These are phyloP conservation scores for Marchantia polymorpha DNA, from an alignment of 225 moss, liverwort and hornwort genomes.

Conservation along the genomic window DNA sequence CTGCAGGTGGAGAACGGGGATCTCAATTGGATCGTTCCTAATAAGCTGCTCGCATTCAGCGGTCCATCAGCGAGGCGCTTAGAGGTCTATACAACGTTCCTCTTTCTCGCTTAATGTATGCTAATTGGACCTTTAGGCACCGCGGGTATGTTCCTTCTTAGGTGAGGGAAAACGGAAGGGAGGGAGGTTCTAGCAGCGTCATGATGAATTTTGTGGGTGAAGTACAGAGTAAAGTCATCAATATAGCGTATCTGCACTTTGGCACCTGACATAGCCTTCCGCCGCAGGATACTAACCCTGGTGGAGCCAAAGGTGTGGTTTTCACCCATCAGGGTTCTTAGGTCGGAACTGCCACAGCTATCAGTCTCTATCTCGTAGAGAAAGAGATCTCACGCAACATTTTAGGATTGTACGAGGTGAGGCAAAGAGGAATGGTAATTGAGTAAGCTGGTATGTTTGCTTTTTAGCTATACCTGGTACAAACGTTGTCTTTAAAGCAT, in stretches of 20 bases:
- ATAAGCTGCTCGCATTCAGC: constrained; percentile 94
- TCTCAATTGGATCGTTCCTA: constrained; percentile 97
- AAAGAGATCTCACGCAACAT: constrained; percentile 42
- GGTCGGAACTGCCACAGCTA: constrained; percentile 52
- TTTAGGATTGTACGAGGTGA: constrained; percentile 44
- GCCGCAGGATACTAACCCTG: constrained; percentile 48
- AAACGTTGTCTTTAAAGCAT: constrained; percentile 17
- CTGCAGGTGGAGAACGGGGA: constrained; percentile 95
- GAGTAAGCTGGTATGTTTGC: constrained; percentile 30
- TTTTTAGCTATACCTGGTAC: constrained; percentile 18
- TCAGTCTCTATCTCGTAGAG: constrained; percentile 43
- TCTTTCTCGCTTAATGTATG: constrained; percentile 27
- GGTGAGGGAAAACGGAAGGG: constrained; percentile 21
- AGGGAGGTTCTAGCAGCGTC: constrained; percentile 30
- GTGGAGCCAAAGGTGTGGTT: constrained; percentile 41
- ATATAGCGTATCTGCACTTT: constrained; percentile 31
- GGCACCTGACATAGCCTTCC: constrained; percentile 47
- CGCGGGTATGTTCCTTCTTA: constrained; percentile 21
- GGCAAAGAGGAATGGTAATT: constrained; percentile 38
- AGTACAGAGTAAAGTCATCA: constrained; percentile 21
- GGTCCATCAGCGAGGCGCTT: constrained; percentile 90
- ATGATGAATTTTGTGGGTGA: constrained; percentile 20
- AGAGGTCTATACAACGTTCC: constrained; percentile 61
- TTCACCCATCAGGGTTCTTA: constrained; percentile 41
- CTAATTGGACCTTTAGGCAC: constrained; percentile 24